Percentiles rank a stretch among this genome's conserved stretches.
Evolutionary conservation across 1,139 yeast genomes (phyloP).

Genomic region (Zhuliangozyma parablackwelliae): DNA sequence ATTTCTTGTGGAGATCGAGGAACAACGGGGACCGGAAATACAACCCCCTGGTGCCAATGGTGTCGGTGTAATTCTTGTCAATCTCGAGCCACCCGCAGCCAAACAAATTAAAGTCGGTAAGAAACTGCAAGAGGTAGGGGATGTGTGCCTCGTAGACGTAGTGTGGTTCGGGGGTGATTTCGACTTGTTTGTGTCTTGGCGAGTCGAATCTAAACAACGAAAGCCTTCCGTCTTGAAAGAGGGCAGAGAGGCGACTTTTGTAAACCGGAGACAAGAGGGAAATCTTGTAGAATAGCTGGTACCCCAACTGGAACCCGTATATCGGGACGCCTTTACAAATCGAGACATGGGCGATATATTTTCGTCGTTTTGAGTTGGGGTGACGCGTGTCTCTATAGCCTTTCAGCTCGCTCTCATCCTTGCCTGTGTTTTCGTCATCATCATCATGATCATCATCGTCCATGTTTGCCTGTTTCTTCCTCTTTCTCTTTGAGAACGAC

Average conservation of each 20-base stretch:
- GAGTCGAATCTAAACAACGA: slow-evolving; percentile 5
- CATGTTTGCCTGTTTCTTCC: slow-evolving; percentile 9
- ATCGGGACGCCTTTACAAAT: slow-evolving; percentile 76
- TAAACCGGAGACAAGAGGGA: slow-evolving; percentile 62
- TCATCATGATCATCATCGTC: slow-evolving; percentile 8
- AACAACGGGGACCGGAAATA: slow-evolving; percentile 39
- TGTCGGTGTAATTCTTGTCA: slow-evolving; percentile 5
- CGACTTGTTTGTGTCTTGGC: slow-evolving; percentile 2
- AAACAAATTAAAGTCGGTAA: slow-evolving; percentile 76
- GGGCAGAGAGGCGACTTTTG: slow-evolving; percentile 52
- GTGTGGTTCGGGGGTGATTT: slow-evolving; percentile 2
- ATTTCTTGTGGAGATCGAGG: slow-evolving; percentile 4
- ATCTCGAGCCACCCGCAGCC: slow-evolving; percentile 76
- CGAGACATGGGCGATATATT: slow-evolving; percentile 61
- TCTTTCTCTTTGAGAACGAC: slow-evolving; percentile 13
- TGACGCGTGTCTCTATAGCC: slow-evolving; percentile 3
- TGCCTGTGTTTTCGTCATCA: background rate
- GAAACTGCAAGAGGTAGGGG: slow-evolving; percentile 70
- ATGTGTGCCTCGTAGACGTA: slow-evolving; percentile 69
- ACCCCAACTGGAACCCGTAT: slow-evolving; percentile 76
- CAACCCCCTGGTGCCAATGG: slow-evolving; percentile 9
- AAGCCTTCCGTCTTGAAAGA: slow-evolving; percentile 51
- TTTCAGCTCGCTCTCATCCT: slow-evolving; percentile 5
- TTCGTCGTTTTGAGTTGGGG: slow-evolving; percentile 11
- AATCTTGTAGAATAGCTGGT: slow-evolving; percentile 61